Evolutionary conservation across 257 asterid genomes (phyloP).

Genomic region (Lavandula angustifolia): DNA sequence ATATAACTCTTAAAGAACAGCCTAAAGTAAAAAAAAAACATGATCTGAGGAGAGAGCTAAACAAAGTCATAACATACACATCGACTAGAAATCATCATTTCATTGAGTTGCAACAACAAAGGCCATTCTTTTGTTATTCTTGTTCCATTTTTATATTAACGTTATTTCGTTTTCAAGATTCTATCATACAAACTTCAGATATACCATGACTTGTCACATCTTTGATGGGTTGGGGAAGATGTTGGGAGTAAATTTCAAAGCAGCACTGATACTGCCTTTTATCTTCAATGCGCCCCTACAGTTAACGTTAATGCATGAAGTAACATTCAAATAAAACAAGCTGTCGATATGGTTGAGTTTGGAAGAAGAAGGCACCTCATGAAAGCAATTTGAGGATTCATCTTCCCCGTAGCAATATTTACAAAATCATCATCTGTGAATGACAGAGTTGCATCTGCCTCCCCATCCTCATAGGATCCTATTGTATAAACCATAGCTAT

Average conservation of each 20-base stretch:
- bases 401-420: conserved; percentile 54
- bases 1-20: too few relatives aligned
- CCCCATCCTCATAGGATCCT: conserved; percentile 86
- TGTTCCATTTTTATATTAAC: too few relatives aligned
- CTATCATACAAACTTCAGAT: background rate
- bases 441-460: conserved; percentile 93
- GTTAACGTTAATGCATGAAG: background rate
- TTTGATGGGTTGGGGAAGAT: conserved; percentile 97
- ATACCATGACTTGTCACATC: conserved; percentile 60
- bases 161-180: too few relatives aligned
- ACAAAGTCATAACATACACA: too few relatives aligned
- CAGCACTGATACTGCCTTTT: conserved; percentile 89
- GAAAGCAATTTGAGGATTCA: conserved; percentile 70
- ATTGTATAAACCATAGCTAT: background rate
- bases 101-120: too few relatives aligned
- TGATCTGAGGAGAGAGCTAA: too few relatives aligned
- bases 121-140: too few relatives aligned
- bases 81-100: too few relatives aligned
- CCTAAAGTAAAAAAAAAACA: too few relatives aligned
- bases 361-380: conserved; percentile 47
- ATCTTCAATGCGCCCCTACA: conserved; percentile 86
- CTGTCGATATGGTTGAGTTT: background rate
- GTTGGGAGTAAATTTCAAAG: conserved; percentile 89
- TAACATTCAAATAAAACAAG: background rate
- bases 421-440: conserved; percentile 72